Percentiles rank a stretch among this genome's conserved stretches.
phyloP scores from a whole-genome alignment of 345 rosid genomes.

The Syzygium aqueum region DNA sequence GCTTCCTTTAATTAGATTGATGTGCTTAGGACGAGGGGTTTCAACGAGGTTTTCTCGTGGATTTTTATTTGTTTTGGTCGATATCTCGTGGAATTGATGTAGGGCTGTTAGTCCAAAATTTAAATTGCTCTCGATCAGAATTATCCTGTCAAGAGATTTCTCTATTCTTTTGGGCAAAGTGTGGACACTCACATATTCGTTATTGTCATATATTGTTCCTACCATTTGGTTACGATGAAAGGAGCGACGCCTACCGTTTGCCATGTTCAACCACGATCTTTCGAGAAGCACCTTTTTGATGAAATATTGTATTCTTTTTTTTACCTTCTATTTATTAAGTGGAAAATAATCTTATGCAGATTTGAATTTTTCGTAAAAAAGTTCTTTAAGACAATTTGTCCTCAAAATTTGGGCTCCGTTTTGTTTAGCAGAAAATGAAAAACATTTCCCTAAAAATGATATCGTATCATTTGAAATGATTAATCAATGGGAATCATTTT shows the following conservation, averaged over 20 bases:
- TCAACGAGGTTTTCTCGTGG: not conserved
- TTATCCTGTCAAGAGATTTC: not conserved
- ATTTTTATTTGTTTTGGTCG: no score
- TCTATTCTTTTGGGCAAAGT: not conserved
- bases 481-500: no score
- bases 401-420: not conserved
- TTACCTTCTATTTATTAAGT: not conserved
- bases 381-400: not conserved
- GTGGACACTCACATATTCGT: not conserved
- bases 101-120: no score
- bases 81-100: not conserved
- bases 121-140: not conserved
- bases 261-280: not conserved
- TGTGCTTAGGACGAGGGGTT: not conserved
- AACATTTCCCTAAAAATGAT: no score
- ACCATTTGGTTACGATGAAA: not conserved
- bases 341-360: not conserved
- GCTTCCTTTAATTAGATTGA: not conserved
- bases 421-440: no score
- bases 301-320: not conserved
- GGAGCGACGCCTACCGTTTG: not conserved
- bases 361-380: not conserved
- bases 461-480: no score
- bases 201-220: not conserved
- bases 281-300: not conserved